These are phyloP conservation scores for Babjeviella inositovora DNA, from an alignment of 805 yeast species.

Conservation along the genomic window DNA sequence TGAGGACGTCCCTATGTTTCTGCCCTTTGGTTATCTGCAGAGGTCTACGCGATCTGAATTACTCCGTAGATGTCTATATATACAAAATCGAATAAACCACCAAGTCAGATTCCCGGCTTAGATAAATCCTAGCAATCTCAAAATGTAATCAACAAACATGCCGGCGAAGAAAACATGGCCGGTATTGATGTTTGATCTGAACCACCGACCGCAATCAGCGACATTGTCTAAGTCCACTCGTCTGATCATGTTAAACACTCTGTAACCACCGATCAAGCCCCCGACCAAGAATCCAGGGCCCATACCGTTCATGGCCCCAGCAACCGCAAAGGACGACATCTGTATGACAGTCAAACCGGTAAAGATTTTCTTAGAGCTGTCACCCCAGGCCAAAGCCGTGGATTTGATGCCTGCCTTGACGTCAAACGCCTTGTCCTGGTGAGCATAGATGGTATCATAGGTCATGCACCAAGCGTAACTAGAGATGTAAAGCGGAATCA, in stretches of 20 bases:
- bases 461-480: constrained; percentile 88
- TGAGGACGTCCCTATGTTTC: no score
- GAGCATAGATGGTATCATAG: constrained; percentile 94
- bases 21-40: no score
- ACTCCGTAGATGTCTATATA: constrained; percentile 19
- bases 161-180: constrained; percentile 58
- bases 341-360: constrained; percentile 54
- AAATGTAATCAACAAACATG: constrained; percentile 45
- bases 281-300: constrained; percentile 76
- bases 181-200: constrained; percentile 61
- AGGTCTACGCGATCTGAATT: no score
- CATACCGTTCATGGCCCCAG: constrained; percentile 66
- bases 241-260: constrained; percentile 53
- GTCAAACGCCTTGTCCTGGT: constrained; percentile 88
- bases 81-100: constrained; percentile 14
- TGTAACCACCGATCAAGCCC: constrained; percentile 48
- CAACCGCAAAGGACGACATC: constrained; percentile 38
- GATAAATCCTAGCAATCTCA: constrained; percentile 27
- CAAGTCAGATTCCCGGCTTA: no score
- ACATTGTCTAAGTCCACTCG: constrained; percentile 72
- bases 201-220: constrained; percentile 67
- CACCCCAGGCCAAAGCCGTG: constrained; percentile 93
- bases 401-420: constrained; percentile 84
- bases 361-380: constrained; percentile 53
- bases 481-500: constrained; percentile 62